phyloP scores from a whole-genome alignment of 805 yeast species.

The Scheffersomyces stipitis region DNA sequence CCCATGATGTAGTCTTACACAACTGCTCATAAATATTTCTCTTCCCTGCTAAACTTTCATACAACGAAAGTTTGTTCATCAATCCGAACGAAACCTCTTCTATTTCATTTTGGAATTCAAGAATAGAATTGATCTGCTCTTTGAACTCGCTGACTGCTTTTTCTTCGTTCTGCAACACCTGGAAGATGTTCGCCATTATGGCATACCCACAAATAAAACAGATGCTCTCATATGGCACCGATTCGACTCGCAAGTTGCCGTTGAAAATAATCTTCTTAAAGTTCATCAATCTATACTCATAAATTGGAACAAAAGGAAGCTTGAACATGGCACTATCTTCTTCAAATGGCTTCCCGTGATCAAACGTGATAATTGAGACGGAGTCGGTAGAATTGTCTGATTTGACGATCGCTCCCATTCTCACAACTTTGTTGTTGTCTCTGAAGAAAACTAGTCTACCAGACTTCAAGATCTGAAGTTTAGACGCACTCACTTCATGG shows the following conservation, averaged over 20 bases:
- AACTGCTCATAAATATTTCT: constrained; percentile 30
- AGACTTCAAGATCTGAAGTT: constrained; percentile 42
- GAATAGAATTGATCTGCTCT: constrained; percentile 31
- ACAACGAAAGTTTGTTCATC: constrained; percentile 32
- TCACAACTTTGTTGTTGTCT: constrained; percentile 41
- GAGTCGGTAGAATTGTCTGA: constrained; percentile 30
- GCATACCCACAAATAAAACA: constrained; percentile 44
- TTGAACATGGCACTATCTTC: constrained; percentile 18
- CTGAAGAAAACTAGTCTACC: constrained; percentile 64
- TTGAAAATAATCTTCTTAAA: constrained; percentile 35
- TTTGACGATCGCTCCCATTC: constrained; percentile 57
- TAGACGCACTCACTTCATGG: constrained; percentile 40
- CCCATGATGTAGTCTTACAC: constrained; percentile 21
- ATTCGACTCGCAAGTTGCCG: constrained; percentile 34
- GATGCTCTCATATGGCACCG: constrained; percentile 41
- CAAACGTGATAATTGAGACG: constrained; percentile 44
- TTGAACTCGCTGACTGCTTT: constrained; percentile 36
- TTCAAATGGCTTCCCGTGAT: constrained; percentile 38
- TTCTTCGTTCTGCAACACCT: constrained; percentile 34
- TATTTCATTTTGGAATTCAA: constrained; percentile 41
- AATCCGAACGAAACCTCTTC: constrained; percentile 43
- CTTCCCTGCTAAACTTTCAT: constrained; percentile 39
- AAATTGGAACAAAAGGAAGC: constrained; percentile 39
- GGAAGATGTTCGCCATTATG: constrained; percentile 31
- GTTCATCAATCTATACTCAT: constrained; percentile 30